These are phyloP conservation scores for Panellus pusillus DNA, from an alignment of 768 basidiomycete genomes.

Conservation along the genomic window DNA sequence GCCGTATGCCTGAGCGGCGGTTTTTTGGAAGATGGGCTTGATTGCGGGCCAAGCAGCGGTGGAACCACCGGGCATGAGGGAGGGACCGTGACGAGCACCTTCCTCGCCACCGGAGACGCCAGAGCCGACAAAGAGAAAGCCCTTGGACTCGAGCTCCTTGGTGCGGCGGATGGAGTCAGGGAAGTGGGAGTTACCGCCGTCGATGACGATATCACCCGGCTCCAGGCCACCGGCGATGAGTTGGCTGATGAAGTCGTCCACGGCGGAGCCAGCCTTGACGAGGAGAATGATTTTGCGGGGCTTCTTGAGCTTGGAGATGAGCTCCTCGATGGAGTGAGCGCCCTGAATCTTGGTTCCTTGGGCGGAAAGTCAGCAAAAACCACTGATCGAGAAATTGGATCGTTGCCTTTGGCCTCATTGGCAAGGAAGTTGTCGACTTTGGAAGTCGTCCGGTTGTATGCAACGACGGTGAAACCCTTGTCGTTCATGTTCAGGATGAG, in stretches of 20 bases:
- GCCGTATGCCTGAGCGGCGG: constrained; percentile 91
- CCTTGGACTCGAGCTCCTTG: constrained; percentile 91
- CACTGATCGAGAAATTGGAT: constrained; percentile 21
- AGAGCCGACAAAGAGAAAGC: constrained; percentile 94
- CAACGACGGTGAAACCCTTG: constrained; percentile 97
- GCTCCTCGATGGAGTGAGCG: constrained; percentile 91
- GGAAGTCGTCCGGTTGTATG: constrained; percentile 94
- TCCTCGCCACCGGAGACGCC: constrained; percentile 99
- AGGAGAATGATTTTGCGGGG: constrained; percentile 98
- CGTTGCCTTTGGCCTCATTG: constrained; percentile 94
- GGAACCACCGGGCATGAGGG: constrained; percentile 98
- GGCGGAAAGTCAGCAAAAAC: constrained; percentile 13
- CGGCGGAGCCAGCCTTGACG: constrained; percentile 96
- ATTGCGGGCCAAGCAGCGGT: constrained; percentile 93
- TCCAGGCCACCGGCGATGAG: constrained; percentile 83
- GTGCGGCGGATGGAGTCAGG: constrained; percentile 96
- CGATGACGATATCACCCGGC: constrained; percentile 97
- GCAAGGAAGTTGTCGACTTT: constrained; percentile 96
- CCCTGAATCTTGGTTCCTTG: constrained; percentile 94
- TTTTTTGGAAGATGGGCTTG: constrained; percentile 98
- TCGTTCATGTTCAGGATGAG: constrained; percentile 99
- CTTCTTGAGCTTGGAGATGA: constrained; percentile 86
- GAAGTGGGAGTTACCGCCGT: constrained; percentile 99
- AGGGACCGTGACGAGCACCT: constrained; percentile 95
- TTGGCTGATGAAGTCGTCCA: constrained; percentile 92